Evolutionary conservation across 1,284 basidiomycete species (phyloP), one percentile per base, ranked within the genome.

Genomic region (Ganoderma multipileum): DNA sequence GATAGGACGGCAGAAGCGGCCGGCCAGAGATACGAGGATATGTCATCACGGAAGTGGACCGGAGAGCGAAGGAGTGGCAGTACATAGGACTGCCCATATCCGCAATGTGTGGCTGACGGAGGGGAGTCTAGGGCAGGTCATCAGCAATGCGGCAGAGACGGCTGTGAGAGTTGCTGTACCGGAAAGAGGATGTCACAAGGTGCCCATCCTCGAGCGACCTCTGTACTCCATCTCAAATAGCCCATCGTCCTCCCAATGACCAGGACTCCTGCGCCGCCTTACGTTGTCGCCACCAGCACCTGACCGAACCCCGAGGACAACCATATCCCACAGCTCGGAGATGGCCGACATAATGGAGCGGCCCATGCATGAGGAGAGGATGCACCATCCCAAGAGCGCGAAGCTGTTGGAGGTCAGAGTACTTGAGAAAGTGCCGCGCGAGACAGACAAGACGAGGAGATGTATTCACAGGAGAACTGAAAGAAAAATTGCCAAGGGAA

Each of bases 321-420:
- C 57, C 58, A 76, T 68, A 55, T 86, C 79, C 87, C 86, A 89
- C 23, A 87, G 72, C 55, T 83, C 82, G 33, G 81, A 79, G 39
- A 87, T 67, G 20, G 80, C 75, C 33, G 79, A 79, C 54, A 82
- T 78, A 50, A 89, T 78, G 2, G 87, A 80, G 11, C 79, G 80
- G 30, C 90, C 90, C 69, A 91, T 76, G 79, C 90, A 91, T 5
- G 89, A 90, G 42, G 89, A 90, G 63, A 91, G 77, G 66, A 91
- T 78, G 75, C 90, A 91, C 88, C 90, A 90, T 47, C 82, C 83
- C 7, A 90, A 74, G 36, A 84, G 80, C 36, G 83, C 82, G 61
- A 86, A 76, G 60, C 90, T 91, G 68, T 47, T 54, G 36, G 67
- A 63, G 64, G 47, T 7, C 47, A 67, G 44, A 69, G 23, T 30